These are phyloP conservation scores for Aspergillus ellipticus DNA, from an alignment of 495 filamentous ascomycete species.

Conservation along the genomic window DNA sequence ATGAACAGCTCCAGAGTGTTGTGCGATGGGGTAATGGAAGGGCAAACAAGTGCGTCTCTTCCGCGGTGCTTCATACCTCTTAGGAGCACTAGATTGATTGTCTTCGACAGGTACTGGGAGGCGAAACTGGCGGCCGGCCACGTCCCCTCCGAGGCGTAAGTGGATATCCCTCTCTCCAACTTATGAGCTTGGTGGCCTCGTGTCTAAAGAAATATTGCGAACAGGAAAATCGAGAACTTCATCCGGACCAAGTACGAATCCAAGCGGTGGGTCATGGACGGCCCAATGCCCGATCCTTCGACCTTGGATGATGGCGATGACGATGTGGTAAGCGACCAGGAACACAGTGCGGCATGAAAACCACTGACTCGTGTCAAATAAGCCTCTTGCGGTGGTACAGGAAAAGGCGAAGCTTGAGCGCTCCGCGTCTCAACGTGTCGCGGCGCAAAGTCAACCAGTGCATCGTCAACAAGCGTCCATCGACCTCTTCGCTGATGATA, in stretches of 20 bases:
- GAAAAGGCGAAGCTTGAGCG: slow-evolving; percentile 68
- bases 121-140: slow-evolving; percentile 87
- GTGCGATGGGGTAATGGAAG: slow-evolving; percentile 90
- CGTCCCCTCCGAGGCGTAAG: slow-evolving; percentile 87
- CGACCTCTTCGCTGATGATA: slow-evolving; percentile 63
- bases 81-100: slow-evolving; percentile 16
- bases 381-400: slow-evolving; percentile 71
- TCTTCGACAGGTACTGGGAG: slow-evolving; percentile 75
- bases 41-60: slow-evolving; percentile 74
- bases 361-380: slow-evolving; percentile 19
- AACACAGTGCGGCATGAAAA: neutral
- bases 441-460: slow-evolving; percentile 39
- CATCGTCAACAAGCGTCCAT: slow-evolving; percentile 45
- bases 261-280: slow-evolving; percentile 98
- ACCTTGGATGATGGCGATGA: slow-evolving; percentile 81
- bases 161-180: slow-evolving; percentile 16
- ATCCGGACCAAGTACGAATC: slow-evolving; percentile 98
- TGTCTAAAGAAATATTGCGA: slow-evolving; percentile 2
- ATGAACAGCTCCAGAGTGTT: slow-evolving; percentile 92
- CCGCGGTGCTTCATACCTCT: slow-evolving; percentile 8
- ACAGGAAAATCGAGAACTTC: slow-evolving; percentile 95
- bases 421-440: slow-evolving; percentile 50
- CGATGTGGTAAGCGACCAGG: slow-evolving; percentile 57
- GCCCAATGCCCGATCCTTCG: slow-evolving; percentile 83
- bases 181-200: neutral